Evolutionary conservation across 2,329 filamentous ascomycete species (phyloP).

Genomic region (Botryotinia calthae): DNA sequence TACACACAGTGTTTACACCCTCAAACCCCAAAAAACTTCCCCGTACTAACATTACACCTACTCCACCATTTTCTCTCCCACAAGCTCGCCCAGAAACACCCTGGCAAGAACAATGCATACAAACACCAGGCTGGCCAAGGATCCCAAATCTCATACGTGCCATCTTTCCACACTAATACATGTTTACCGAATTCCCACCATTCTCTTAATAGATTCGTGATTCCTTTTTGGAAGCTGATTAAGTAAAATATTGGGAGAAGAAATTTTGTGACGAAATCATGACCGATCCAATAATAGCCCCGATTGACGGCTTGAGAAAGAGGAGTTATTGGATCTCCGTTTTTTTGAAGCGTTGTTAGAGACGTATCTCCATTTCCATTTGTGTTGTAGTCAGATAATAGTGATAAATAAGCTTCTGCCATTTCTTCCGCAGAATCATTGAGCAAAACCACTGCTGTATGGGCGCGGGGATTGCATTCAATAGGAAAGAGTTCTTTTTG

Average conservation of each 20-base stretch:
- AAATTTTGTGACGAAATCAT: conserved; percentile 54
- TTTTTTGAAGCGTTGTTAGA: conserved; percentile 5
- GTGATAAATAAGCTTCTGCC: conserved; percentile 51
- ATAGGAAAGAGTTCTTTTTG: conserved; percentile 59
- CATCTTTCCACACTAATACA: conserved; percentile 53
- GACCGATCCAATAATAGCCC: conserved; percentile 63
- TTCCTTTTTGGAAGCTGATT: conserved; percentile 31
- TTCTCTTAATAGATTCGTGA: conserved; percentile 28
- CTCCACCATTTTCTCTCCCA: conserved; percentile 54
- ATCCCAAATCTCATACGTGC: conserved; percentile 53
- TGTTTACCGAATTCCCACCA: conserved; percentile 40
- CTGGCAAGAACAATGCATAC: conserved; percentile 56
- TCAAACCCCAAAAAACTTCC: conserved; percentile 50
- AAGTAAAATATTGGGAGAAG: conserved; percentile 46
- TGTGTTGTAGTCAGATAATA: conserved; percentile 39
- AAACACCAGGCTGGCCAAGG: conserved; percentile 57
- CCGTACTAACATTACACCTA: conserved; percentile 65
- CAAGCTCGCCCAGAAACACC: conserved; percentile 48
- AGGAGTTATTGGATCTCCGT: conserved; percentile 28
- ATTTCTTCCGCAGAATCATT: conserved; percentile 44
- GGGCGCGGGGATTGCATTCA: conserved; percentile 68
- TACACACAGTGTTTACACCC: not conserved
- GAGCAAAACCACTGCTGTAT: conserved; percentile 66
- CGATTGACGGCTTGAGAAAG: conserved; percentile 25
- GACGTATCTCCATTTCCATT: conserved; percentile 1